These are phyloP conservation scores for Neurospora intermedia DNA, from an alignment of 495 filamentous ascomycete genomes.

Conservation along the genomic window DNA sequence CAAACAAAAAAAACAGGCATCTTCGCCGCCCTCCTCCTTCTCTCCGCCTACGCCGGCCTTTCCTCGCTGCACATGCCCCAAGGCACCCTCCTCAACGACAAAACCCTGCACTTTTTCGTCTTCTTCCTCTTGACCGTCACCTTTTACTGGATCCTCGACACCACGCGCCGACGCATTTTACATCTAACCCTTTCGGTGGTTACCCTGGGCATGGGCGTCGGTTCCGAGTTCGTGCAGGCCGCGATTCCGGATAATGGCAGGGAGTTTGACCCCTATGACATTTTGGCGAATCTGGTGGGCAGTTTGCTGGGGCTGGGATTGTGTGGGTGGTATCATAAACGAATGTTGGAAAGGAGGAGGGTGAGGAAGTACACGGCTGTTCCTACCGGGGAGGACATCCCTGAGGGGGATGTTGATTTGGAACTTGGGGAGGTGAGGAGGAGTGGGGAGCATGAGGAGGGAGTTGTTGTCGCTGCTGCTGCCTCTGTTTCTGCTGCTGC, in stretches of 20 bases:
- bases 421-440: slow-evolving; percentile 40
- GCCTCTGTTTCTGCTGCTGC: slow-evolving; percentile 10
- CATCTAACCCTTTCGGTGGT: slow-evolving; percentile 77
- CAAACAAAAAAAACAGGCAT: slow-evolving; percentile 39
- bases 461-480: slow-evolving; percentile 25
- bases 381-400: slow-evolving; percentile 24
- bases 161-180: slow-evolving; percentile 68
- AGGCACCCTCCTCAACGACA: slow-evolving; percentile 57
- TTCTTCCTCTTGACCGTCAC: slow-evolving; percentile 80
- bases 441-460: slow-evolving; percentile 20
- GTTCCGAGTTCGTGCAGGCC: slow-evolving; percentile 77
- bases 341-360: slow-evolving; percentile 87
- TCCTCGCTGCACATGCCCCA: slow-evolving; percentile 44
- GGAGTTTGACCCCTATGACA: slow-evolving; percentile 73
- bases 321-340: slow-evolving; percentile 83
- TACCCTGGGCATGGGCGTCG: slow-evolving; percentile 62
- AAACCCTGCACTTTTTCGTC: slow-evolving; percentile 75
- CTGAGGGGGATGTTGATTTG: slow-evolving; percentile 40
- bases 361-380: slow-evolving; percentile 60
- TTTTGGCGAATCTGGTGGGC: slow-evolving; percentile 80
- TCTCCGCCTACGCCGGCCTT: slow-evolving; percentile 71
- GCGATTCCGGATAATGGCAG: slow-evolving; percentile 65
- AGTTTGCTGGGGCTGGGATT: slow-evolving; percentile 58
- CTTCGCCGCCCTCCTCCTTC: slow-evolving; percentile 65
- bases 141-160: slow-evolving; percentile 98